Evolutionary conservation across 345 rosid genomes (phyloP), one percentile per base, ranked within the genome.

Genomic region (Brassica juncea): DNA sequence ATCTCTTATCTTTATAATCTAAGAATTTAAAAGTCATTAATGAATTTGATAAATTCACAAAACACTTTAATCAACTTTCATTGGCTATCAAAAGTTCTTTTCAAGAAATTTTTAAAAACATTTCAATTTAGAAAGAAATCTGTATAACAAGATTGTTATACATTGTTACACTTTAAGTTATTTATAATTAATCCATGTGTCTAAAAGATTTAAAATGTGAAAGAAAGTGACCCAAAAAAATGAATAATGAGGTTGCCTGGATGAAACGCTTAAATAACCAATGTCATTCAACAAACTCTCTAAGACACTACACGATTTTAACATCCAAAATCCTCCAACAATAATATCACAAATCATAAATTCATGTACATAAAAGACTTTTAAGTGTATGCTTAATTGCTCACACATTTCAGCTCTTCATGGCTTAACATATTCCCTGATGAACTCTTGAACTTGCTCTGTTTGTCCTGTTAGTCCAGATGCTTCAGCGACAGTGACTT

Each of bases 391-490:
- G 42, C 15, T 69, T 49, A 37, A 77, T 62, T 47, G 30, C 39
- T 77, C n/a, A 61, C 52, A 77, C 65, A 62, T 47, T 77, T 14
- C 42, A 6, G 23, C 66, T 80, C 86, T 5, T 83, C 86, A 94
- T 44, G 92, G 86, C 81, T 87, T 92, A 42, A 78, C 93, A 70
- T 84, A 81, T 71, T 90, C 94, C 74, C 93, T 82, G 68, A 94
- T 91, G 70, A 92, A 92, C 81, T 76, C 87, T 67, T 90, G 95
- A 57, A 92, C 85, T 73, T 86, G 86, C 54, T 87, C 80, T 37
- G 85, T 81, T 23, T 92, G 88, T 1, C 99, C 89, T 0, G 85
- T 88, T 86, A 90, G 83, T 62, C 92, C 95, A 37, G 98, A 91
- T 60, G 93, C 87, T 63, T 92, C 99, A 2, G 86, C 94, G 27